Evolutionary conservation across 2,329 filamentous ascomycete species (phyloP), one percentile per base, ranked within the genome.

Genomic region (Phialocephala sp.): DNA sequence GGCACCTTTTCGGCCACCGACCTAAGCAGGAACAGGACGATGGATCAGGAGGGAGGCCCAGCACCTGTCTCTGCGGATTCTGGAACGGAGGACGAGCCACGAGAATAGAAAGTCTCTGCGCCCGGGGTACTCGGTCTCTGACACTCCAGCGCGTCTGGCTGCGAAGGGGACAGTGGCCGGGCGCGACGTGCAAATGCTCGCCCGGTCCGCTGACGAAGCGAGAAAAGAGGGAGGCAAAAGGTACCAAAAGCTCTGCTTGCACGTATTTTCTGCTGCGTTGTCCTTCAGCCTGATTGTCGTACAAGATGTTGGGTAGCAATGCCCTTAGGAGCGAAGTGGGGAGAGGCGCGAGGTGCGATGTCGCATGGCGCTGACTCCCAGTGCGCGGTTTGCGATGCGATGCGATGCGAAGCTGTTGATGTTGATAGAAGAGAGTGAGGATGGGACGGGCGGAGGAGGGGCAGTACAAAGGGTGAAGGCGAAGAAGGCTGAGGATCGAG

Each of bases 251-350:
- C 11, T 18, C 22, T 59, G 32, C 36, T 43, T 18, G 39, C 15
- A 41, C 27, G 59, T 62, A 45, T 35, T 45, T 52, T 60, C 60
- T 69, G 65, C 68, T 67, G 68, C 68, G 69, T 66, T 70, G 69
- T 71, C 67, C 69, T 73, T 71, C 69, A 72, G 72, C 72, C 72
- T 73, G 69, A 73, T 70, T 66, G 69, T 70, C 68, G 69, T 61
- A 66, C 65, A 61, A 60, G 45, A 37, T 62, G 63, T 73, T 73
- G 72, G 72, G 72, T 72, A 73, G 66, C 70, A 73, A 73, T 69
- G 70, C 67, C 67, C 70, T 69, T 69, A 66, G 64, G 64, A 60
- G 54, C 24, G 62, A 57, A 71, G 69, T 69, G 69, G 69, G 54
- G 67, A 67, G 45, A 60, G 54, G 58, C 63, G 32, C 43, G 58